Evolutionary conservation across 306 rosid species (phyloP), one percentile per base, ranked within the genome.

Genomic region (Quercus alba): DNA sequence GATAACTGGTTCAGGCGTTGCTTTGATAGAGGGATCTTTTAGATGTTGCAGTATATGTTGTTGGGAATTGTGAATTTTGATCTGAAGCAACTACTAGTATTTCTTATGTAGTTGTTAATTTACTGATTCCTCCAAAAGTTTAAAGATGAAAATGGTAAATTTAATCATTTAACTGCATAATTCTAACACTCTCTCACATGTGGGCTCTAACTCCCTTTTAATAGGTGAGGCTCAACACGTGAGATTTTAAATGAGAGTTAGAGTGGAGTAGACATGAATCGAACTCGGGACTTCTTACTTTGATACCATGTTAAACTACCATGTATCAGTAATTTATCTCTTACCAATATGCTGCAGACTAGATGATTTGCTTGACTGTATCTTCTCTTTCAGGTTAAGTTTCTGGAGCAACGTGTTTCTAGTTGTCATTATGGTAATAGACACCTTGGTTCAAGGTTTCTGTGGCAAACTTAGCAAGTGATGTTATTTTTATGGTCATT

Each of bases 401-500:
- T 68, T 68, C 17, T 33, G 54, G 72, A 38, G 52, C 4, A n/a
- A 35, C 2, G 1, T 66, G 51, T 14, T 68, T 5, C 20, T 17
- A 35, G 26, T n/a, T 12, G 77, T 23, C 25, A 23, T 46, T 61
- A 1, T 69, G 57, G 70, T 12, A 14, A 73, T 68, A 20, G 81
- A 23, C 13, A 72, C 11, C 35, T 46, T 30, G 25, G 9, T 46
- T 72, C 70, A 63, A 26, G 70, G 20, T 28, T 28, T 63, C 23
- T 51, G 52, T 49, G 21, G 3, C 23, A 57, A 72, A 15, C 26
- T 73, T 59, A 69, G 75, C 54, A 64, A 38, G 83, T 85, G 86
- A 81, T 82, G 83, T 75, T 25, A 81, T 66, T 72, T 83, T 75
- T 78, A 63, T 84, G 76, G 76, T 85, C 85, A 55, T 74, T 51